Conservation (phyloP, 805 yeast species). For the Kuraishia ogatae region DNA sequence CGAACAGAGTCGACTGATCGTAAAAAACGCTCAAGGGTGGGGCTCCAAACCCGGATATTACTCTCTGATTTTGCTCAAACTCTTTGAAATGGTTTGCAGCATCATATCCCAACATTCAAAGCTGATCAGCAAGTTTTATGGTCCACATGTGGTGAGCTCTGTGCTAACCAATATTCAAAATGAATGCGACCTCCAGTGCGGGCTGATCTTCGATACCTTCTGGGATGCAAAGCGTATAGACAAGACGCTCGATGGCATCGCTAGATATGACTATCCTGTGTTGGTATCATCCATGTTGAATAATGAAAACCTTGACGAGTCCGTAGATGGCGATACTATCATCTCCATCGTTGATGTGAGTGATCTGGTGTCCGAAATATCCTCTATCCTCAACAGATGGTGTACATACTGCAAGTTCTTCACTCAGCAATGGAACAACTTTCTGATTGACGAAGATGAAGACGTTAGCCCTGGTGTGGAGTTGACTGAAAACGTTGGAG, state of each 20-base stretch:
- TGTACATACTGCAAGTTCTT: conserved; percentile 67
- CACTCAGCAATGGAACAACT: conserved; percentile 56
- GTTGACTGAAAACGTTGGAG: conserved; percentile 1
- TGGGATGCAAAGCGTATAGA: conserved; percentile 63
- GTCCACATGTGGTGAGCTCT: conserved; percentile 47
- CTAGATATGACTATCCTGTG: conserved; percentile 43
- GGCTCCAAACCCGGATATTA: conserved; percentile 38
- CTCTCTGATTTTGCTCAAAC: conserved; percentile 50
- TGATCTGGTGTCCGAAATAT: conserved; percentile 58
- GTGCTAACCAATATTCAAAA: conserved; percentile 70
- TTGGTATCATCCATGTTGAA: conserved; percentile 23
- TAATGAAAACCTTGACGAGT: conserved; percentile 20
- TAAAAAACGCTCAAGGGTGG: conserved; percentile 34
- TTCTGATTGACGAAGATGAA: conserved; percentile 16
- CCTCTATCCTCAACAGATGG: conserved; percentile 82
- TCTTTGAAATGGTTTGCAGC: conserved; percentile 77
- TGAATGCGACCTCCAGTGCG: conserved; percentile 91
- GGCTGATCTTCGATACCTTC: conserved; percentile 79
- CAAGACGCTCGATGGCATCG: conserved; percentile 44
- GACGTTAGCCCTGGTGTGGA: conserved; percentile 7
- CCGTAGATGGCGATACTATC: conserved; percentile 19
- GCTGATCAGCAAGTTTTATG: conserved; percentile 69
- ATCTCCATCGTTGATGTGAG: conserved; percentile 58
- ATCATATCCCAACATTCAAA: conserved; percentile 83
- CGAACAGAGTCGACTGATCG: conserved; percentile 62